Percentiles rank a stretch among this genome's conserved stretches.
Evolutionary conservation across 1,284 basidiomycete genomes (phyloP).

Genomic region (Jaminaea rosea): DNA sequence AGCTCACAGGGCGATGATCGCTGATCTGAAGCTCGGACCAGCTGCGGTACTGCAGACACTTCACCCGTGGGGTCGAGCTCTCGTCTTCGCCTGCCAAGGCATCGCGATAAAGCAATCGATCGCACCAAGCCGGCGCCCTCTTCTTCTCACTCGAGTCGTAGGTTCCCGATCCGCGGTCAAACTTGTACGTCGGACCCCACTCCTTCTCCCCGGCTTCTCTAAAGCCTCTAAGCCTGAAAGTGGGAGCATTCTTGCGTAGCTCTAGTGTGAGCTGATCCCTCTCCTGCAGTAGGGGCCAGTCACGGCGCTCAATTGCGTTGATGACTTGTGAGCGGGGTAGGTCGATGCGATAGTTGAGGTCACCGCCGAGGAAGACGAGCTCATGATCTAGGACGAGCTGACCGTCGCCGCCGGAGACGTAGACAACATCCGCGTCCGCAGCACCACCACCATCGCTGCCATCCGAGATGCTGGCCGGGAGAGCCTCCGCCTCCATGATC

Average conservation of each 20-base stretch:
- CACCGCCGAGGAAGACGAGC: conserved; percentile 70
- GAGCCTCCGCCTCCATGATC: conserved; percentile 28
- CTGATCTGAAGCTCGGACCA: conserved; percentile 41
- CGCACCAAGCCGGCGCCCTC: conserved; percentile 89
- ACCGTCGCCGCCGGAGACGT: conserved; percentile 82
- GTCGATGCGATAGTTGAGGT: conserved; percentile 71
- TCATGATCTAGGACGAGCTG: conserved; percentile 92
- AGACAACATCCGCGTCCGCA: conserved; percentile 59
- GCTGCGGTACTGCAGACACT: conserved; percentile 31
- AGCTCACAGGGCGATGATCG: conserved; percentile 45
- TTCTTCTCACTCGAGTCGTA: conserved; percentile 84
- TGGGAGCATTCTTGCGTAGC: conserved; percentile 66
- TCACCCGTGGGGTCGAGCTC: conserved; percentile 18
- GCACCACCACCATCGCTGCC: no score
- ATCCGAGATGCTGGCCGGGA: conserved; percentile 15
- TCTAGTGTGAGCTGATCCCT: conserved; percentile 87
- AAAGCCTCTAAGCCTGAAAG: conserved; percentile 75
- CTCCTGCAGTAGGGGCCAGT: conserved; percentile 58
- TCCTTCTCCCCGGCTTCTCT: conserved; percentile 61
- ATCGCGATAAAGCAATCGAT: conserved; percentile 63
- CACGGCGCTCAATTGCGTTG: conserved; percentile 58
- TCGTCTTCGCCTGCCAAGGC: conserved; percentile 58
- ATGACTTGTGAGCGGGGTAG: conserved; percentile 72
- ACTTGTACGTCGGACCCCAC: conserved; percentile 91
- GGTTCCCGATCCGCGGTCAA: conserved; percentile 62